Evolutionary conservation across 257 asterid species (phyloP).

Genomic region (Rhazya stricta): DNA sequence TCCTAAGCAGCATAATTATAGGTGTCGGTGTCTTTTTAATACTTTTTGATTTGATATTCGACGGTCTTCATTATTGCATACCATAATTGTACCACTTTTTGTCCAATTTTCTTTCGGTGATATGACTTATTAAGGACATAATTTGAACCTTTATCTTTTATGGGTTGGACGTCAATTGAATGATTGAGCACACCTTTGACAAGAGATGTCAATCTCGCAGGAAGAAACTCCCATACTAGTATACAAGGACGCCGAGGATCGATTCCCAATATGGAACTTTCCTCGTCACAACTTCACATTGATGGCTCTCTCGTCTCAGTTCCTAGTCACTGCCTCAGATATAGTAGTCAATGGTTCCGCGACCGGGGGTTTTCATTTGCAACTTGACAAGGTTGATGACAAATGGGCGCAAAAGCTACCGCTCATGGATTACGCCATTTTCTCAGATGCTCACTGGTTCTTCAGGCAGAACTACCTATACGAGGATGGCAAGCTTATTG

Average conservation of each 20-base stretch:
- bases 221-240: slow-evolving; percentile 34
- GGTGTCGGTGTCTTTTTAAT: neutral
- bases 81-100: neutral
- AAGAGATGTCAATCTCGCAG: slow-evolving; percentile 18
- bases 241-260: slow-evolving; percentile 32
- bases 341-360: slow-evolving; percentile 33
- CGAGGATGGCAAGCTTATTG: slow-evolving; percentile 27
- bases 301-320: slow-evolving; percentile 34
- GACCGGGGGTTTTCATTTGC: slow-evolving; percentile 34
- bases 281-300: slow-evolving; percentile 35
- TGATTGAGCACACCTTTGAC: neutral
- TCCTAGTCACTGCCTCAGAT: slow-evolving; percentile 33
- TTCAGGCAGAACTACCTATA: slow-evolving; percentile 32
- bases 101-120: neutral
- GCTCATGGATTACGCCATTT: slow-evolving; percentile 31
- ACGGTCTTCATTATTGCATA: neutral
- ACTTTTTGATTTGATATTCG: neutral
- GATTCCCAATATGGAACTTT: slow-evolving; percentile 30
- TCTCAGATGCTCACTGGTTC: slow-evolving; percentile 53
- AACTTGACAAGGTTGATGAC: slow-evolving; percentile 29
- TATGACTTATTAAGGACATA: neutral
- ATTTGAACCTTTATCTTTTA: neutral
- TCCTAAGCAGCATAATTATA: neutral
- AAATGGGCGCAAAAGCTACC: slow-evolving; percentile 39
- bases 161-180: neutral